phyloP scores from a whole-genome alignment of 2,329 filamentous ascomycete genomes.

The Arthrinium puccinioides region DNA sequence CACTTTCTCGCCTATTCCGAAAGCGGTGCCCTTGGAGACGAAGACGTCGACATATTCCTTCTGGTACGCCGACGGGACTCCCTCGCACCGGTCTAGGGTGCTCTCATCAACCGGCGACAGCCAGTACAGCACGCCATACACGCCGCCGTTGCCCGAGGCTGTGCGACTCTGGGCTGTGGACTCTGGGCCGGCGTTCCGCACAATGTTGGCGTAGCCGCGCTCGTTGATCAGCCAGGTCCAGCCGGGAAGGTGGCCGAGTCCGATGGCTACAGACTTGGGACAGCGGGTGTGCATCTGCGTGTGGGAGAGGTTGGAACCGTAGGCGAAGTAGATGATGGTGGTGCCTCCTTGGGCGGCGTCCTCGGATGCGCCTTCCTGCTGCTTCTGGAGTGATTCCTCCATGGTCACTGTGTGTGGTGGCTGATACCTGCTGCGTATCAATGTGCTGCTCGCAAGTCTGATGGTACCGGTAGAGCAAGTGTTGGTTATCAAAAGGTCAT shows the following conservation, averaged over 20 bases:
- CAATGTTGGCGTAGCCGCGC: conserved; percentile 63
- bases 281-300: conserved; percentile 59
- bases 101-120: conserved; percentile 42
- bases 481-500: no score
- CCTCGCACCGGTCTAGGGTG: conserved; percentile 50
- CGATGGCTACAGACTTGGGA: conserved; percentile 46
- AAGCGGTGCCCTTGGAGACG: conserved; percentile 10
- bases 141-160: conserved; percentile 21
- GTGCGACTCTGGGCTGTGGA: not conserved
- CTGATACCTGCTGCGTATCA: no score
- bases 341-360: no score
- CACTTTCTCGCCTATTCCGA: not conserved
- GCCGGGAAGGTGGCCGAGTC: conserved; percentile 46
- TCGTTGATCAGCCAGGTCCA: conserved; percentile 62
- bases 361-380: no score
- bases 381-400: no score
- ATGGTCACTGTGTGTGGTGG: no score
- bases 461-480: no score
- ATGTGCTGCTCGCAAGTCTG: no score
- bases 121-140: conserved; percentile 52
- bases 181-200: conserved; percentile 18
- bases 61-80: conserved; percentile 55
- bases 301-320: conserved; percentile 62
- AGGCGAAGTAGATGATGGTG: conserved; percentile 70
- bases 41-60: conserved; percentile 38